These are phyloP conservation scores for Wickerhamiella azymoides DNA, from an alignment of 805 yeast species.

Conservation along the genomic window DNA sequence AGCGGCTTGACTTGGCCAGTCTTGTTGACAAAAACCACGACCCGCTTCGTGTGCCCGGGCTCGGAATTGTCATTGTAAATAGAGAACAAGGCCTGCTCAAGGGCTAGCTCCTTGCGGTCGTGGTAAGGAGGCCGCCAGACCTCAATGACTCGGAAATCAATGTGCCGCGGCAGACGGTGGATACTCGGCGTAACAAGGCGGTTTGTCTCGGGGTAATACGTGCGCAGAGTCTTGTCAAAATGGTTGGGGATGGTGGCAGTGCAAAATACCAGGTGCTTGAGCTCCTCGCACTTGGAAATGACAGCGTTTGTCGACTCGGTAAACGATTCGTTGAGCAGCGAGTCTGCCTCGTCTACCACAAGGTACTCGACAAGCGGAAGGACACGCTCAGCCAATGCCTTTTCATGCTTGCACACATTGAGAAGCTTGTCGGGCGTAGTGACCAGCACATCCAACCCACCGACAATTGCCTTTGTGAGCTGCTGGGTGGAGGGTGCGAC, in stretches of 20 bases:
- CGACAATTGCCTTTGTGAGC: constrained; percentile 16
- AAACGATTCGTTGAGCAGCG: constrained; percentile 74
- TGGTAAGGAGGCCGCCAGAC: constrained; percentile 66
- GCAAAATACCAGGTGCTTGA: constrained; percentile 57
- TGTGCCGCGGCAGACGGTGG: constrained; percentile 68
- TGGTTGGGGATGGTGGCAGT: constrained; percentile 83
- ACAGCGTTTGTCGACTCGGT: constrained; percentile 46
- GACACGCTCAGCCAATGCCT: constrained; percentile 18
- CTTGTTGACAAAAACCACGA: constrained; percentile 72
- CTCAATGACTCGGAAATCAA: constrained; percentile 62
- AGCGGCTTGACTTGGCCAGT: constrained; percentile 48
- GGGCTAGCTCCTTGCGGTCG: constrained; percentile 69
- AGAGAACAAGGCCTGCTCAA: constrained; percentile 80
- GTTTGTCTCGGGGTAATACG: constrained; percentile 48
- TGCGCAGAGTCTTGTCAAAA: constrained; percentile 47
- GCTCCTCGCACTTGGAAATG: constrained; percentile 36
- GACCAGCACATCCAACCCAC: constrained; percentile 61
- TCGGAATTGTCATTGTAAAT: constrained; percentile 77
- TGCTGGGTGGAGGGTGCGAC: constrained; percentile 10
- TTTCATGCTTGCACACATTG: constrained; percentile 25
- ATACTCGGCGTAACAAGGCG: constrained; percentile 66
- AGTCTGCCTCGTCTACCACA: constrained; percentile 89
- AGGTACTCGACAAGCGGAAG: constrained; percentile 40
- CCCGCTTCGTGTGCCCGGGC: constrained; percentile 58
- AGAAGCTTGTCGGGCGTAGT: constrained; percentile 72